These are phyloP conservation scores for Fraxinus sp. DNA, from an alignment of 305 asterid genomes.

Conservation along the genomic window DNA sequence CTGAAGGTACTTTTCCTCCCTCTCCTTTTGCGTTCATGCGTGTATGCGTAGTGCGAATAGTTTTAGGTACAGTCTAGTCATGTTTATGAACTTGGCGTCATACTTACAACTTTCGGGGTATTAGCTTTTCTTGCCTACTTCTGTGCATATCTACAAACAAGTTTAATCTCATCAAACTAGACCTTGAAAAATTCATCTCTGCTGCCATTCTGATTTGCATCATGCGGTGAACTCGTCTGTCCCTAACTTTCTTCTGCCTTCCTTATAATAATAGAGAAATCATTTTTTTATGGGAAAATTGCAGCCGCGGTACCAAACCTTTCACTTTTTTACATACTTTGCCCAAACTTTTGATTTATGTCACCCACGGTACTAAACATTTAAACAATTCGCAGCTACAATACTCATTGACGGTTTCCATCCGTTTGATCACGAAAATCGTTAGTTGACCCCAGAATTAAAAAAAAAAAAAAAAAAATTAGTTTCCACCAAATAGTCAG, in stretches of 20 bases:
- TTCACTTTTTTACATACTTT: no score
- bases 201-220: neutral
- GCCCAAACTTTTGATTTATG: no score
- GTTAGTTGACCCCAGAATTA: no score
- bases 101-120: neutral
- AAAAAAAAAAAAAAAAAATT: no score
- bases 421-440: no score
- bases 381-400: no score
- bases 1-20: constrained; percentile 57
- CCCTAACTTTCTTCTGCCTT: neutral
- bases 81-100: constrained; percentile 8
- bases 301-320: no score
- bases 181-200: neutral
- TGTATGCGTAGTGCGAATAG: neutral
- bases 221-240: neutral
- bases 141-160: neutral
- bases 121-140: neutral
- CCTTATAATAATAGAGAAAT: neutral
- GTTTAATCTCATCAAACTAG: neutral
- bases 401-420: no score
- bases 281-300: no score
- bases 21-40: neutral
- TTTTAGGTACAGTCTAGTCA: constrained; percentile 5
- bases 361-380: no score
- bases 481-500: neutral